Base-by-base conservation (phyloP, 805 yeast species). In the Starmerella ratchasimensis region DNA sequence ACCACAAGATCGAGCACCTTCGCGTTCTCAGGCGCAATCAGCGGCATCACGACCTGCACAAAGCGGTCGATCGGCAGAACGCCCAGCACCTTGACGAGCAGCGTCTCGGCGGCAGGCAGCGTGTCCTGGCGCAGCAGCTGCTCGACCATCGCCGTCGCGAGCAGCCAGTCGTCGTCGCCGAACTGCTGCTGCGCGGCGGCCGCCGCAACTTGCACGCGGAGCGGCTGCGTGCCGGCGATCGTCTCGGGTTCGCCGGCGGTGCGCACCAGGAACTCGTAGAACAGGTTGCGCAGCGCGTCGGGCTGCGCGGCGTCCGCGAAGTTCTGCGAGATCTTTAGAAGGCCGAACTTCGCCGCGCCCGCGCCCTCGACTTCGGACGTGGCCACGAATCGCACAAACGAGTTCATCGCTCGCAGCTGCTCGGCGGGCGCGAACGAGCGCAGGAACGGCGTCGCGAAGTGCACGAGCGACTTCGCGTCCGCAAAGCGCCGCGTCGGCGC, bases 51-150 rank as follows among this genome's bases (percentile, higher is more conserved):
- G 1, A 93, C 72, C 14, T 66, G 62, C 21, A 78, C 76, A 55
- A 81, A 86, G 46, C 73, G 69, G 44, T 68, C 68, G 45, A 84
- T 69, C 22, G 97, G 95, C 37, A 88, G 62, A 44, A 83, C 63
- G 41, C 74, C 73, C 42, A 88, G 61, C 45, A 76, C 61, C 46
- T 71, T 71, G 24, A 74, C 71, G 45, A 88, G 63, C 35, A 81
- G 58, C 20, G 63, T 65, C 53, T 73, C 72, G 3, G 45, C 48
- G 2, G 45, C 47, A 10, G 44, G 40, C 9, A 29, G 14, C 5
- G 25, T 28, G 58, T 25, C 59, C 62, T 13, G 56, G 56, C 23
- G 53, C 7, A 55, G 48, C 27, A 57, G 37, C 16, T 27, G 31
- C 29, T 48, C 54, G 18, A 56, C 42, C 36, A 52, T 43, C 7